phyloP scores from a whole-genome alignment of 192 early-diverging fungal genomes.

The Kappamyces sp. region DNA sequence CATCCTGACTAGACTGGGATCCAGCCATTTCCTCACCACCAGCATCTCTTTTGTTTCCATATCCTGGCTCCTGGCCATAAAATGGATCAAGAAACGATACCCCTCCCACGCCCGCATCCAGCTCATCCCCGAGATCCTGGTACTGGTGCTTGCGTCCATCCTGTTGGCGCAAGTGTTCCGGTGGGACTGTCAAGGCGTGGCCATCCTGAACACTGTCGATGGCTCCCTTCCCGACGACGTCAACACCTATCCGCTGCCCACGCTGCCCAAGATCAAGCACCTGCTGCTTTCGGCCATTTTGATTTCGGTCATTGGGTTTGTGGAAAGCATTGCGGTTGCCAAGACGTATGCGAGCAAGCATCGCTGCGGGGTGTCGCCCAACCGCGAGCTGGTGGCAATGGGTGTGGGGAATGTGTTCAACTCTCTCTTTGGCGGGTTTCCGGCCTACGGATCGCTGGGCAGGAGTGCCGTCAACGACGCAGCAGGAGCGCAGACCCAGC shows the following conservation, averaged over 20 bases:
- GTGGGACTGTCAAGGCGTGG: slow-evolving; percentile 71
- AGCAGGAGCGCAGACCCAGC: slow-evolving; percentile 84
- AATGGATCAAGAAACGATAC: slow-evolving; percentile 49
- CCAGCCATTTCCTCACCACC: slow-evolving; percentile 65
- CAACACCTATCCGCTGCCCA: slow-evolving; percentile 42
- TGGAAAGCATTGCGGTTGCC: slow-evolving; percentile 91
- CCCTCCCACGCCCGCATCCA: slow-evolving; percentile 45
- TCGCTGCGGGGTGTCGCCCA: slow-evolving; percentile 88
- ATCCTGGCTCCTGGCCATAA: slow-evolving; percentile 56
- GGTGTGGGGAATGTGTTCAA: slow-evolving; percentile 84
- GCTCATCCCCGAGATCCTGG: slow-evolving; percentile 84
- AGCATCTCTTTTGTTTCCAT: slow-evolving; percentile 65
- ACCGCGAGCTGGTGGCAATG: slow-evolving; percentile 94
- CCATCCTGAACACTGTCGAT: slow-evolving; percentile 73
- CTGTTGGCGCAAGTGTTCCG: slow-evolving; percentile 52
- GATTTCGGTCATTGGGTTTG: slow-evolving; percentile 94
- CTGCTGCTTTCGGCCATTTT: slow-evolving; percentile 78
- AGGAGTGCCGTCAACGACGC: slow-evolving; percentile 90
- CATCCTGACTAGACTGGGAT: slow-evolving; percentile 57
- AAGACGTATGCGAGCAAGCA: slow-evolving; percentile 88
- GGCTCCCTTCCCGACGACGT: slow-evolving; percentile 36
- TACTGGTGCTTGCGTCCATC: slow-evolving; percentile 75
- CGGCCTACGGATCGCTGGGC: slow-evolving; percentile 87
- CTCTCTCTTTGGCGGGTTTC: slow-evolving; percentile 66
- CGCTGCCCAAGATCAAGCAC: slow-evolving; percentile 61